Base-by-base conservation (phyloP, 2,329 filamentous ascomycete genomes). In the Xylaria hypoxylon region DNA sequence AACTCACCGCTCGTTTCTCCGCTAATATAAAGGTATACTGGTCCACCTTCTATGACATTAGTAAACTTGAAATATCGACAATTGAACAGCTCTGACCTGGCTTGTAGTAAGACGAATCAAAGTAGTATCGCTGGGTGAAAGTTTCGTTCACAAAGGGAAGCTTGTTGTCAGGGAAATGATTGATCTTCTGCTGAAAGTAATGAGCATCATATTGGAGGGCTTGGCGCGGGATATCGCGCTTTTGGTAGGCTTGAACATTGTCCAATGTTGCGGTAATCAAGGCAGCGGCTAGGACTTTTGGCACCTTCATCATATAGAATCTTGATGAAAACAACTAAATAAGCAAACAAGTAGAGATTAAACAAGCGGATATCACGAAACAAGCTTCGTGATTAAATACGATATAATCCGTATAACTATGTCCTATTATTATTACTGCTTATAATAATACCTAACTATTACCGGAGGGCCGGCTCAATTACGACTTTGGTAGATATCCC, bases 81-180 rank as follows among this genome's bases (percentile, higher is more conserved):
- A 17, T 31, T 24, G 17, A n/a, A 22, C 15, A 31, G 5, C 13
- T 48, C 64, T 61, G 7, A 75, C 74, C 75, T 13, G 84, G 79
- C 68, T 84, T 81, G 72, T 87, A 87, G 73, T 86, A 86, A 0
- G 81, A 80, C 5, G 80, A 78, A 68, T 85, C 85, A 51, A 86
- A 84, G 71, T 84, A 86, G 72, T 85, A 88, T 52, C 84, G 80
- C 73, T 87, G 85, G 56, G 80, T 79, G 72, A 87, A 87, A 1
- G 84, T 87, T 19, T 77, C 82, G 64, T 81, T 80, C 13, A 79
- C 79, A 68, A 80, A 82, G 4, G 78, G 80, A 22, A 62, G 67
- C 44, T 62, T 68, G 42, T 74, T 77, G n/a, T 79, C 64, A 7
- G 79, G 82, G 53, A 83, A 83, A 72, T 84, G 82, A 68, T 84